Evolutionary conservation across 139 green algal species (phyloP).

Genomic region (Closterium sp.): DNA sequence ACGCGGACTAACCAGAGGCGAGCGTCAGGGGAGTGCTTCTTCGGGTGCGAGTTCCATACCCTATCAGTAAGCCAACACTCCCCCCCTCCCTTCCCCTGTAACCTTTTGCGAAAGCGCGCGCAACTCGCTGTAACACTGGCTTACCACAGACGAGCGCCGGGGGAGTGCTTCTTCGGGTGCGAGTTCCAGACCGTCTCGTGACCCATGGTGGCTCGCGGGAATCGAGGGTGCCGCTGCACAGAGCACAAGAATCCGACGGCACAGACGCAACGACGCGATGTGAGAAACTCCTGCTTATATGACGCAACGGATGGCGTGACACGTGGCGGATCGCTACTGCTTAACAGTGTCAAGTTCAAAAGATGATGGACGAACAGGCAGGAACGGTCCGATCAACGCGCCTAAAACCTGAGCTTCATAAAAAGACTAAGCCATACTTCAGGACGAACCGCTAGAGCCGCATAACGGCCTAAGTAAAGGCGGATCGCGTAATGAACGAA

Average conservation of each 20-base stretch:
- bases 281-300: neutral
- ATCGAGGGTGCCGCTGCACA: neutral
- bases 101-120: no score
- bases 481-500: neutral
- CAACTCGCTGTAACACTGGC: no score
- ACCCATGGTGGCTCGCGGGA: constrained; percentile 71
- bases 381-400: neutral
- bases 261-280: neutral
- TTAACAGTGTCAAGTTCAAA: neutral
- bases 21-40: constrained; percentile 68
- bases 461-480: neutral
- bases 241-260: neutral
- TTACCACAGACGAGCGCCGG: constrained; percentile 31
- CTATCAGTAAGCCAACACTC: no score
- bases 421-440: neutral
- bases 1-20: constrained; percentile 35
- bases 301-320: neutral
- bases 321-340: neutral
- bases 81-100: no score
- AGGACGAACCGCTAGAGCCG: neutral
- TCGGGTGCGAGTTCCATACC: constrained; percentile 45
- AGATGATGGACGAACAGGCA: neutral
- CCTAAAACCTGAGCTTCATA: neutral
- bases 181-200: constrained; percentile 93
- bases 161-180: constrained; percentile 83